Base-by-base conservation (phyloP, 495 filamentous ascomycete genomes). In the Geoglossum glabrum region DNA sequence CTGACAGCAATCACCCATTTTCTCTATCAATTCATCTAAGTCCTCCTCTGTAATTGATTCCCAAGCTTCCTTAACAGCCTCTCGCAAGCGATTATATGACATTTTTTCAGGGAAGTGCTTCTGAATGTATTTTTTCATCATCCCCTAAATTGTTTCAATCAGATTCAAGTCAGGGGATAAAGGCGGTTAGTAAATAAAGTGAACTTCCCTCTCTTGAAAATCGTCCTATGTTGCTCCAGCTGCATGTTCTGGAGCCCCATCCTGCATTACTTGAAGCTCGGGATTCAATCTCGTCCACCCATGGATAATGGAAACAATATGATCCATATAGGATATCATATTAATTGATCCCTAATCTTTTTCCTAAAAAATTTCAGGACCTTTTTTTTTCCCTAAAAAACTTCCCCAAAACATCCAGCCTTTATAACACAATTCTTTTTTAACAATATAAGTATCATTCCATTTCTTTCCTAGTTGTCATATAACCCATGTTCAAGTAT, bases 341-440 rank as follows among this genome's bases (percentile, higher is more conserved):
- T 60, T 61, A 17, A 63, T 57, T n/a, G 50, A 50, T 1, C 56
- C 46, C 62, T 49, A 63, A 30, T 63, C 57, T 59, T 64, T 67
- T 59, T 64, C 63, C 62, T 43, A 65, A 59, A 65, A 65, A 25
- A 65, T 36, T 45, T 43, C 31, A 3, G 60, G 63, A 0, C 61
- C 61, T 57, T 66, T 59, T 50, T 11, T 45, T 50, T 10, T 23
- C 26, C 58, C 56, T 19, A 31, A 34, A 40, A 68, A 63, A 47
- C 57, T 62, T 27, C 55, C 66, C 61, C 47, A 66, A 62, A 68
- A 66, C 51, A 66, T 66, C 61, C 56, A 64, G 0, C 64, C 63
- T 9, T 40, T 47, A 21, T 62, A 63, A 31, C 51, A 60, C 50
- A 54, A 52, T 27, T 60, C 28, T 27, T 57, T 62, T 25, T 61